phyloP scores from a whole-genome alignment of 345 rosid species.

The Salix koriyanagi region DNA sequence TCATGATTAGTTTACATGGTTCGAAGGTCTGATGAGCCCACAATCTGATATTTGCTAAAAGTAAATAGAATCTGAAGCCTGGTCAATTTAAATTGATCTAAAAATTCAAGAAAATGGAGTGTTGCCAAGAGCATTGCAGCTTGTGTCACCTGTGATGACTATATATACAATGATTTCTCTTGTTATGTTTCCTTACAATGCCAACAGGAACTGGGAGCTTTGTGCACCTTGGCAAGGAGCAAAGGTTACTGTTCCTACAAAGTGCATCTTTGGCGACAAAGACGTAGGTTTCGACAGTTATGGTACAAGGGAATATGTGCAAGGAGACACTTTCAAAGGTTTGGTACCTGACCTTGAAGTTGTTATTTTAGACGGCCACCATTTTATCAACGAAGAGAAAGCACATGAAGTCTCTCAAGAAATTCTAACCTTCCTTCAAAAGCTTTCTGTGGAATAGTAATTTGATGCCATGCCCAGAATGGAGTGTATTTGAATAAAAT shows the following conservation, averaged over 20 bases:
- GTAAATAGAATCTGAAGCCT: too few relatives aligned
- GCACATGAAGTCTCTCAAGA: constrained; percentile 48
- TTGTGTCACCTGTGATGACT: not conserved
- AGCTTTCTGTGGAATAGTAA: constrained; percentile 14
- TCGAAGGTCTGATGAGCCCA: too few relatives aligned
- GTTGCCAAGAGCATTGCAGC: too few relatives aligned
- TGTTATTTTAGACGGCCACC: constrained; percentile 46
- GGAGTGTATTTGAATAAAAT: too few relatives aligned
- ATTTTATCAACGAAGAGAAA: constrained; percentile 58
- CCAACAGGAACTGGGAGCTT: constrained; percentile 64
- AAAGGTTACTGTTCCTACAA: constrained; percentile 48
- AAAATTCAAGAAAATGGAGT: not conserved
- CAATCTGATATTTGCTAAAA: too few relatives aligned
- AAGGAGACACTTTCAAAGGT: constrained; percentile 49
- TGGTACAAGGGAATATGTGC: constrained; percentile 35
- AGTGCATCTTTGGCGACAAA: constrained; percentile 47
- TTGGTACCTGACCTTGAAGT: constrained; percentile 53
- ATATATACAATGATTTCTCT: too few relatives aligned
- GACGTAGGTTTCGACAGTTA: constrained; percentile 38
- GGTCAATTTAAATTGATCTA: too few relatives aligned
- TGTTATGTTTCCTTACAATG: not conserved
- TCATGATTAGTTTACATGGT: too few relatives aligned
- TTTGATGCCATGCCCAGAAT: too few relatives aligned
- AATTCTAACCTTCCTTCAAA: constrained; percentile 46
- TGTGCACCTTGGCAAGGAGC: constrained; percentile 51